phyloP scores from a whole-genome alignment of 2,329 filamentous ascomycete species.

The Lecanicillium sp. region DNA sequence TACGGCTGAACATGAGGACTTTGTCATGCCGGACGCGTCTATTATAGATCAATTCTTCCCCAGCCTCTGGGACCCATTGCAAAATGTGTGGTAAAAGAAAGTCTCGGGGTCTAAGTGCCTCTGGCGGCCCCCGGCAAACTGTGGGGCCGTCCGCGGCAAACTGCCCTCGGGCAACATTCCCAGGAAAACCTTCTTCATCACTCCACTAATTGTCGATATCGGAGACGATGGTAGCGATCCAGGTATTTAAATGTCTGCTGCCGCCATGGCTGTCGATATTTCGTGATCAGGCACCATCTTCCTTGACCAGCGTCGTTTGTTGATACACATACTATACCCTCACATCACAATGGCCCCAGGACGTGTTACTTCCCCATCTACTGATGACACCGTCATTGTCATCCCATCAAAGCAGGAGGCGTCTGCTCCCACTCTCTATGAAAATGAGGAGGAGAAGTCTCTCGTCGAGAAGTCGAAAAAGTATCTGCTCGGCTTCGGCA shows the following conservation, averaged over 20 bases:
- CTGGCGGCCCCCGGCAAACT: too few species aligned
- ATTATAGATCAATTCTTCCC: constrained; percentile 27
- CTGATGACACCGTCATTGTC: not conserved
- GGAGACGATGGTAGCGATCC: constrained; percentile 1
- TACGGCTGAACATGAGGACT: constrained; percentile 17
- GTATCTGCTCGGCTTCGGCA: constrained; percentile 19
- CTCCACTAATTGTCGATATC: constrained; percentile 11
- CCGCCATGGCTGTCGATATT: not conserved
- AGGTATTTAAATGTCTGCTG: not conserved
- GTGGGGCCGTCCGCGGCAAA: constrained; percentile 1
- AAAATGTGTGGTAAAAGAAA: constrained; percentile 21
- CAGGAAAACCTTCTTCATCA: not conserved
- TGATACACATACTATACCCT: constrained; percentile 7
- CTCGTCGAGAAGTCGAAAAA: constrained; percentile 15
- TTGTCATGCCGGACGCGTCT: constrained; percentile 23
- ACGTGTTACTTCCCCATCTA: constrained; percentile 4
- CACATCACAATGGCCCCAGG: constrained; percentile 18
- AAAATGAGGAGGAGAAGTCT: constrained; percentile 12
- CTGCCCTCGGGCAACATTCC: not conserved
- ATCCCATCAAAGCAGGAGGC: constrained; percentile 7
- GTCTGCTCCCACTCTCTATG: constrained; percentile 14
- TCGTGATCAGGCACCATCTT: not conserved
- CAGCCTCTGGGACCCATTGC: constrained; percentile 27
- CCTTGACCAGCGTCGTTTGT: not conserved
- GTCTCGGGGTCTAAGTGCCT: too few species aligned